Percentiles rank a stretch among this genome's conserved stretches.
Evolutionary conservation across 768 basidiomycete species (phyloP).

Genomic region (Tephrocybe sp.): DNA sequence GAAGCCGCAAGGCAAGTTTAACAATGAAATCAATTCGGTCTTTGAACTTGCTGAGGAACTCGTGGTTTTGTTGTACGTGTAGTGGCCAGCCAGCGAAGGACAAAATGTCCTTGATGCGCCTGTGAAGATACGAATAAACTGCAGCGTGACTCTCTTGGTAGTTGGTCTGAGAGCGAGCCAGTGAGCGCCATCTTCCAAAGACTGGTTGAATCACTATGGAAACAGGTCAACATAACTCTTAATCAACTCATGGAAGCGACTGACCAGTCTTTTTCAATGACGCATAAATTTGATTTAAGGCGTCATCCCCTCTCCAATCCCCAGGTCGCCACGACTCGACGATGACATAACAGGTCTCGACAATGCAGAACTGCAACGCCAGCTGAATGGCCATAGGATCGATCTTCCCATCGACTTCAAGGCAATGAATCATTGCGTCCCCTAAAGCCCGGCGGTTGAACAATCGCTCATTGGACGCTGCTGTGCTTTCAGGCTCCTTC

Average conservation of each 20-base stretch:
- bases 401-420: slow-evolving; percentile 3
- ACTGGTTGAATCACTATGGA: slow-evolving; percentile 13
- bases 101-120: slow-evolving; percentile 9
- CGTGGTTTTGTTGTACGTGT: background rate
- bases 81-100: slow-evolving; percentile 17
- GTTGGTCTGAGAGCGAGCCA: slow-evolving; percentile 16
- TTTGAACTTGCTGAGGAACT: slow-evolving; percentile 1
- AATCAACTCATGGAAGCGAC: no score
- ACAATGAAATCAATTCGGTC: slow-evolving; percentile 5
- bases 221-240: no score
- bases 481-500: background rate
- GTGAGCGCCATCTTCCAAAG: slow-evolving; percentile 14
- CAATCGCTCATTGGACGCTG: background rate
- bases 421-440: slow-evolving; percentile 5
- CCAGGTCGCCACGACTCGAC: slow-evolving; percentile 15
- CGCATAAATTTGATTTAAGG: slow-evolving; percentile 12
- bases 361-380: slow-evolving; percentile 16
- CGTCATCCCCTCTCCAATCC: slow-evolving; percentile 9
- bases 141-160: slow-evolving; percentile 2
- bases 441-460: slow-evolving; percentile 11
- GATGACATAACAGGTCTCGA: slow-evolving; percentile 10
- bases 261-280: slow-evolving; percentile 15
- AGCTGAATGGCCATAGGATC: slow-evolving; percentile 20
- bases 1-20: slow-evolving; percentile 7
- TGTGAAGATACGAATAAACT: slow-evolving; percentile 8